phyloP scores from a whole-genome alignment of 495 filamentous ascomycete genomes.

The Lophiotrema nucula region DNA sequence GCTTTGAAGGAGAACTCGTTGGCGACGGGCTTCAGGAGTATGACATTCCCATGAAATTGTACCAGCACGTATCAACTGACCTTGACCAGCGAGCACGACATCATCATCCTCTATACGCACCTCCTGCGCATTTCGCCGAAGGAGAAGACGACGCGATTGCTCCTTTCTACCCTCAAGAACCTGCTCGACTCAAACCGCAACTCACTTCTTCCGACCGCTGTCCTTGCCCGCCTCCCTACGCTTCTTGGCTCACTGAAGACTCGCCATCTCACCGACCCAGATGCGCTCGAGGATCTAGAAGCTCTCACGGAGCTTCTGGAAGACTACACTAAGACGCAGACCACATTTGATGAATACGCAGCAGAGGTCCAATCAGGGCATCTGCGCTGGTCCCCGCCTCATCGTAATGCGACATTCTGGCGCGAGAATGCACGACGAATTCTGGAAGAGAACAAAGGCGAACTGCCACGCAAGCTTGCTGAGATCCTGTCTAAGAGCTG shows the following conservation, averaged over 20 bases:
- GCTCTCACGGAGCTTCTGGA: slow-evolving; percentile 75
- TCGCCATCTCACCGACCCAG: slow-evolving; percentile 83
- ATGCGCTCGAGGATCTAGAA: slow-evolving; percentile 82
- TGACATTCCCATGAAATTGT: slow-evolving; percentile 19
- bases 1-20: slow-evolving; percentile 80
- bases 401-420: slow-evolving; percentile 90
- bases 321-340: slow-evolving; percentile 93
- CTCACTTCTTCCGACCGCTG: slow-evolving; percentile 76
- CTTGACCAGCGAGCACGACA: slow-evolving; percentile 73
- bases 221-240: slow-evolving; percentile 76
- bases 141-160: slow-evolving; percentile 92
- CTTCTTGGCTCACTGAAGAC: slow-evolving; percentile 75
- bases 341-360: slow-evolving; percentile 94
- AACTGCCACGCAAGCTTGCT: slow-evolving; percentile 75
- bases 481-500: slow-evolving; percentile 83
- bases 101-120: slow-evolving; percentile 84
- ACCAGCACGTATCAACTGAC: slow-evolving; percentile 31
- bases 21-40: slow-evolving; percentile 87
- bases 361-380: slow-evolving; percentile 86
- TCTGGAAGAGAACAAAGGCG: slow-evolving; percentile 77
- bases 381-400: slow-evolving; percentile 92
- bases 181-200: slow-evolving; percentile 74
- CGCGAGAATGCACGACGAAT: slow-evolving; percentile 91
- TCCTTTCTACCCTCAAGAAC: slow-evolving; percentile 84
- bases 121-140: slow-evolving; percentile 90